These are phyloP conservation scores for Saturnispora gosingensis DNA, from an alignment of 805 yeast genomes.

Conservation along the genomic window DNA sequence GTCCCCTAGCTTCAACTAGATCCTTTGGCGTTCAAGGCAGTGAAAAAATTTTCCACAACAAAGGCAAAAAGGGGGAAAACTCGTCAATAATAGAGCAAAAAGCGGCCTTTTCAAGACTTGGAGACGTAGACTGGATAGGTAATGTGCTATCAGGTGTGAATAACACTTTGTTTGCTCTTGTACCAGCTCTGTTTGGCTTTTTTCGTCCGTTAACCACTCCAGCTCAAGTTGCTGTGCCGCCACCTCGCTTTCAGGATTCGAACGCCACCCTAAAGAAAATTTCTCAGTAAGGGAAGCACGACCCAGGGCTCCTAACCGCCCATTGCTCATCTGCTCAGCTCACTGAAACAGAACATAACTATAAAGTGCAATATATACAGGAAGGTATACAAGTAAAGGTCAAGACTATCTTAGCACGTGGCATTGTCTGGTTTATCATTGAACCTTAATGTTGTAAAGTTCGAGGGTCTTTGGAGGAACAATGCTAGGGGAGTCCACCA, in stretches of 20 bases:
- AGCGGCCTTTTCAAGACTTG: neutral
- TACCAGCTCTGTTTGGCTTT: neutral
- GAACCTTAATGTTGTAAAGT: constrained; percentile 39
- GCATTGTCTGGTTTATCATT: neutral
- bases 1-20: neutral
- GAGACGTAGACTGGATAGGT: neutral
- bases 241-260: constrained; percentile 5
- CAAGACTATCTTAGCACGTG: no score
- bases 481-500: constrained; percentile 75
- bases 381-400: neutral
- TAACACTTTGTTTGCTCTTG: neutral
- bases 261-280: constrained; percentile 1
- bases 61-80: neutral
- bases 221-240: neutral
- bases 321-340: constrained; percentile 7
- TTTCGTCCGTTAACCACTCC: neutral
- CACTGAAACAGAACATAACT: neutral
- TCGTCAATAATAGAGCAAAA: neutral
- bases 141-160: neutral
- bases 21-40: constrained; percentile 1
- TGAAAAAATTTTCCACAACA: constrained; percentile 1
- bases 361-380: neutral
- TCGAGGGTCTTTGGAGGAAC: constrained; percentile 44
- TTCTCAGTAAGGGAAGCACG: neutral
- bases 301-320: constrained; percentile 5